Evolutionary conservation across 768 basidiomycete species (phyloP), one percentile per base, ranked within the genome.

Genomic region (Suillus bovinus): DNA sequence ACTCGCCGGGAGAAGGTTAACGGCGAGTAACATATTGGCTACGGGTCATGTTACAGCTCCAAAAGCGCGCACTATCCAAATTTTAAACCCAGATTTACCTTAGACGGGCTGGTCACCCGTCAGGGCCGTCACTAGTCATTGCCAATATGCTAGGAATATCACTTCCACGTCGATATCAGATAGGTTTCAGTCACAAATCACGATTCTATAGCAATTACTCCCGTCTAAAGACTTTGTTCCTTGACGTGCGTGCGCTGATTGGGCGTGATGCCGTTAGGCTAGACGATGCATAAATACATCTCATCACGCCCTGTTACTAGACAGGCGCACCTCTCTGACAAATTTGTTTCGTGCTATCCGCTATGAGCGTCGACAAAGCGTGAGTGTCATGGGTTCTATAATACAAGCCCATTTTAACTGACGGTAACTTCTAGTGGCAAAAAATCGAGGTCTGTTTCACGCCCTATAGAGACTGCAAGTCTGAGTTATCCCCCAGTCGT

Each of bases 351-450:
- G 49, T 17, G 22, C 14, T 17, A 38, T 24, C 9, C 36, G 16
- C 54, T 20, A 55, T 55, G 54, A 36, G 54, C 10, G 17, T 38
- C 16, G 54, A 55, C 22, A 55, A 55, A 27, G 16, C 16, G 54
- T 55, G 36, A 55, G 54, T 55, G 24, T 8, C 24, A 36, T 24
- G 2, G n/a, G 5, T 17, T 36, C 17, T 27, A 31, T 5, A 11
- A 52, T 17, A 11, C 17, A 38, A 27, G 5, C 16, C 24, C 3
- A 55, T 55, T 24, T 55, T 2, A 38, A 27, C 16, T 38, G 24
- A 55, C 10, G 17, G 17, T 55, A 24, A 10, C 5, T 24, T 55
- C 14, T 14, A 55, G 54, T 17, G 36, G 54, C 11, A 52, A 38
- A 36, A 55, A 38, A 55, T 1, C 54, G 38, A 55, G 54, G 54